Conservation (phyloP, 1,139 yeast species). For the Geotrichum restrictum region DNA sequence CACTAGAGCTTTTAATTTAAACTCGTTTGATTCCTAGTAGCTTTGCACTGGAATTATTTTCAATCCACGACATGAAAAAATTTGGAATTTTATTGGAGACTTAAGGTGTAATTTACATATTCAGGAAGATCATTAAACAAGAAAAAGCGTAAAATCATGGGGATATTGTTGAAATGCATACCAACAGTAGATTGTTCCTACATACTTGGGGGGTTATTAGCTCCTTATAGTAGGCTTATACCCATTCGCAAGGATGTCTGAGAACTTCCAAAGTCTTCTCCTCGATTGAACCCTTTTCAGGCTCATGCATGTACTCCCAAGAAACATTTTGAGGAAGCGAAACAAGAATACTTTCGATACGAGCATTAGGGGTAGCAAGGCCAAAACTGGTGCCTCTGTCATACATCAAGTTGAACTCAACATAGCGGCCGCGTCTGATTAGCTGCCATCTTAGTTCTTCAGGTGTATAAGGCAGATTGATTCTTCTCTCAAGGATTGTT, state of each 20-base stretch:
- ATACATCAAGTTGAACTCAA: conserved; percentile 89
- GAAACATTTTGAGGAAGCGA: conserved; percentile 84
- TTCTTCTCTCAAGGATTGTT: conserved; percentile 69
- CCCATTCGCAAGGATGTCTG: conserved; percentile 75
- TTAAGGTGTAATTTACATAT: too few species aligned
- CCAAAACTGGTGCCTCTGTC: conserved; percentile 98
- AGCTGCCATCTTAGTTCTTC: conserved; percentile 92
- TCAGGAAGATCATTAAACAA: too few species aligned
- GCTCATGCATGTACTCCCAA: conserved; percentile 87
- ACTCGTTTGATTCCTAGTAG: too few species aligned
- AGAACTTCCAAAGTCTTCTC: conserved; percentile 65
- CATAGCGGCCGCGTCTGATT: conserved; percentile 92
- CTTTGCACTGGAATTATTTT: too few species aligned
- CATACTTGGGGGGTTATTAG: background rate
- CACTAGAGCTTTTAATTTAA: too few species aligned
- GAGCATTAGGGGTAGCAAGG: conserved; percentile 88
- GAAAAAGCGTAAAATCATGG: too few species aligned
- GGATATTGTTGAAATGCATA: too few species aligned
- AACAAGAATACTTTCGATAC: conserved; percentile 89
- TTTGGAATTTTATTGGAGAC: too few species aligned
- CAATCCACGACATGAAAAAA: too few species aligned
- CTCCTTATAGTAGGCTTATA: background rate
- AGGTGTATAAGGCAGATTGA: conserved; percentile 65
- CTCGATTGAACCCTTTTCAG: conserved; percentile 79
- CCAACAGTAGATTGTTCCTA: background rate